Base-by-base conservation (phyloP, 2,329 filamentous ascomycete species). In the Didymella keratinophila region DNA sequence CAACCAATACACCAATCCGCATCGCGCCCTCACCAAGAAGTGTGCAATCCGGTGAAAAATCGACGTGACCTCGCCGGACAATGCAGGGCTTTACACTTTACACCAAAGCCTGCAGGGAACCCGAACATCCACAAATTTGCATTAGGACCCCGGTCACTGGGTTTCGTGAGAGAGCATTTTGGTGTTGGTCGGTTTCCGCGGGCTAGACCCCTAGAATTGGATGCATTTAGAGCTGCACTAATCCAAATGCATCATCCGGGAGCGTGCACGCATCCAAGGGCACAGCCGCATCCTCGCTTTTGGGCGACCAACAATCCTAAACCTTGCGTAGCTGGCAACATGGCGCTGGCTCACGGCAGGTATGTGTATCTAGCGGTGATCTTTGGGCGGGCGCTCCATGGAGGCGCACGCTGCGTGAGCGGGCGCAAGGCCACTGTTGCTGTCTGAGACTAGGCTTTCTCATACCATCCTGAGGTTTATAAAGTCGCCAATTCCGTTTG, bases 361-460 rank as follows among this genome's bases (percentile, higher is more conserved):
- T 41, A 32, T 58, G 56, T 49, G 39, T 39, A 52, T 37, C 42
- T 53, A 41, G 50, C 39, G 49, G 39, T 20, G 6, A 14, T 32
- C 20, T 11, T 18, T 23, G 1, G 25, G 9, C 48, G 34, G 32
- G 41, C 41, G 41, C 23, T 20, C 42, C 54, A 47, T 47, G 42
- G 27, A 30, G 47, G 32, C 53, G 53, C 46, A 39, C 42, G 43
- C 48, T 41, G 28, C 28, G 54, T 42, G 54, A 42, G 49, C 44
- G 50, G 49, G 39, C 45, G 23, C 32, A 36, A 49, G 55, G 37
- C 50, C 45, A 50, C 50, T 54, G 56, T 54, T 41, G 48, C 25
- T 43, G 56, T 58, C 45, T 46, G 50, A 42, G 45, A 23, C 51
- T 53, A 58, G 45, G 18, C 27, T 36, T 58, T 58, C 56, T 53